Evolutionary conservation across 176 grass and related monocot genomes (phyloP), one percentile per base, ranked within the genome.

Genomic region (Oryza punctata): DNA sequence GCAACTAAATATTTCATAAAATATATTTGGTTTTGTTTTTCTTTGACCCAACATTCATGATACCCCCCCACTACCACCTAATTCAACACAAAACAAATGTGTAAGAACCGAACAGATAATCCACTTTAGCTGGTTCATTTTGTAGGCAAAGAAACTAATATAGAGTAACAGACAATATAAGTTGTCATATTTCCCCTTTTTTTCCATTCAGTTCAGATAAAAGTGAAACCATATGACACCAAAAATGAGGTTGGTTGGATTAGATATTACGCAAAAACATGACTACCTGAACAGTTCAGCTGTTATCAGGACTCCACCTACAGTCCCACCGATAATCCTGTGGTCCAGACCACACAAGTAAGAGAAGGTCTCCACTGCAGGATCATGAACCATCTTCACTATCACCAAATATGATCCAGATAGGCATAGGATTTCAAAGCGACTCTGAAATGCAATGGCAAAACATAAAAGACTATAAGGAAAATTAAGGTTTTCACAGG

Each of bases 361-460:
- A 86, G 79, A 86, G 86, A 38, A 94, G 80, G n/a, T 89, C 89
- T 63, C 87, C 85, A 0, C 79, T 97, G 3, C 83, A 41, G 10
- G 81, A 88, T n/a, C 87, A 89, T 0, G 85, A 84, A 9, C 90
- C 90, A 12, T 80, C 86, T 10, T 88, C 86, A 6, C 95, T 19
- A 84, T 85, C 44, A 82, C 65, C 78, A 94, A 81, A 50, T 94
- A 94, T 3, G 92, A 97, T 24, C 95, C 92, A 57, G 90, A 91
- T 72, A 97, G 76, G 84, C 87, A 89, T 18, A 94, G 82, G 72
- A 93, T 94, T 41, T 94, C 90, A 29, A 94, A 97, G 79, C 76
- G 78, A 44, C 90, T 90, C 95, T 97, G 88, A 12, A 88, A 85
- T 85, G 12, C 14, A 83, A 50, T 44, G 30, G 7, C 24, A 30